Conservation (phyloP, 352 stramenopile species). For the Phytophthora rubi region DNA sequence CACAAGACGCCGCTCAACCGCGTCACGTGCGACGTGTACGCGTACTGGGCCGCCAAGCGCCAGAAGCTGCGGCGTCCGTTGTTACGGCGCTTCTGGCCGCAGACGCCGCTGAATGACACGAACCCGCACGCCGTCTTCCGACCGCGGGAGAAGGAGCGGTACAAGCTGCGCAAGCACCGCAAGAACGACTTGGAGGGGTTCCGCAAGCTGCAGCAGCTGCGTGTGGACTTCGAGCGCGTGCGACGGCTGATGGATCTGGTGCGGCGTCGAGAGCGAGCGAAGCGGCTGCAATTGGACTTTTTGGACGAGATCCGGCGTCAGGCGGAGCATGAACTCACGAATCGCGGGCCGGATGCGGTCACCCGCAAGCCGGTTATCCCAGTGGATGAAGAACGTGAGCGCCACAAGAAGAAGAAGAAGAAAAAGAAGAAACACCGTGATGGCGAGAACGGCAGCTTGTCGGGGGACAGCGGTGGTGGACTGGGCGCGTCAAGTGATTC, state of each 20-base stretch:
- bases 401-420: slow-evolving; percentile 64
- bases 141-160: slow-evolving; percentile 96
- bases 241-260: slow-evolving; percentile 85
- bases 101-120: slow-evolving; percentile 96
- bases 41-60: slow-evolving; percentile 97
- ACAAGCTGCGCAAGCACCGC: slow-evolving; percentile 96
- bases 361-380: slow-evolving; percentile 63
- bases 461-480: slow-evolving; percentile 1
- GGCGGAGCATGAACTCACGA: slow-evolving; percentile 66
- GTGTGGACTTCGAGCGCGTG: slow-evolving; percentile 94
- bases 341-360: slow-evolving; percentile 39
- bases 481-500: slow-evolving; percentile 6
- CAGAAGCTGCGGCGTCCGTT: slow-evolving; percentile 92
- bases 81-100: slow-evolving; percentile 95
- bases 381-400: slow-evolving; percentile 58
- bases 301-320: slow-evolving; percentile 79
- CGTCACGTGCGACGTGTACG: slow-evolving; percentile 89
- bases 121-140: slow-evolving; percentile 99
- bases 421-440: slow-evolving; percentile 83
- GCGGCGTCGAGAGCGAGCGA: slow-evolving; percentile 84
- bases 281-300: slow-evolving; percentile 82
- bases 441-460: slow-evolving; percentile 35
- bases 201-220: slow-evolving; percentile 93
- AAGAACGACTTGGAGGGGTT: slow-evolving; percentile 97
- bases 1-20: slow-evolving; percentile 77